Base-by-base conservation (phyloP, 2,329 filamentous ascomycete genomes). In the Dactylonectria estremocensis region DNA sequence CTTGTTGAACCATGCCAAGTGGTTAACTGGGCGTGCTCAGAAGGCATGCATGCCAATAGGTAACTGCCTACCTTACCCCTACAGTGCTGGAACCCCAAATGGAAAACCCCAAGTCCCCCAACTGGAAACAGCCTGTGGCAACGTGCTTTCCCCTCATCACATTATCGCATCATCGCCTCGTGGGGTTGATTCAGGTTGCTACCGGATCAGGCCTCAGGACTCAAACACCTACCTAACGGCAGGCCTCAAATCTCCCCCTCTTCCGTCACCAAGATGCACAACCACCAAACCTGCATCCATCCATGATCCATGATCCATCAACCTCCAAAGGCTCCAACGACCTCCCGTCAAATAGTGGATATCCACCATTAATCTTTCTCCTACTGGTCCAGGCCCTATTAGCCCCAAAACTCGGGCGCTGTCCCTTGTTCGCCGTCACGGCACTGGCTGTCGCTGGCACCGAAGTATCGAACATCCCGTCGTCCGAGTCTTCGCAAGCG, bases 391-490 rank as follows among this genome's bases (percentile, higher is more conserved):
- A 69, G 69, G 65, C 68, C 66, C 24, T 28, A 28, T 28, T 74
- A 54, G 67, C 54, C 62, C 60, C 56, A 55, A 37, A 66, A 33
- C 50, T 20, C 66, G 61, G 57, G 31, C 67, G 53, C 45, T 57
- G 50, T 66, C 40, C 50, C 35, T 55, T 64, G 24, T 65, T 71
- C 68, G 64, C 57, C 74, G 60, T 69, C 68, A 70, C 68, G 57
- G 71, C 57, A 64, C 65, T 68, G 69, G 58, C 48, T 59, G 69
- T 56, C 48, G 57, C 56, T 72, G 58, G 61, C 37, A 69, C 62
- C 66, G 64, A 63, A 63, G 61, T 65, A 58, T 69, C 52, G 68
- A 74, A 74, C 76, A 76, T 78, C 74, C 74, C 53, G 74, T 77
- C 74, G 74, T 70, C 76, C 77, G 74, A 75, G 65, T 33, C 35